A percentile compares a stretch with the other conserved stretches of the same genome.
Evolutionary conservation across 768 basidiomycete genomes (phyloP).

Genomic region (Xerocomellus dryophilus): DNA sequence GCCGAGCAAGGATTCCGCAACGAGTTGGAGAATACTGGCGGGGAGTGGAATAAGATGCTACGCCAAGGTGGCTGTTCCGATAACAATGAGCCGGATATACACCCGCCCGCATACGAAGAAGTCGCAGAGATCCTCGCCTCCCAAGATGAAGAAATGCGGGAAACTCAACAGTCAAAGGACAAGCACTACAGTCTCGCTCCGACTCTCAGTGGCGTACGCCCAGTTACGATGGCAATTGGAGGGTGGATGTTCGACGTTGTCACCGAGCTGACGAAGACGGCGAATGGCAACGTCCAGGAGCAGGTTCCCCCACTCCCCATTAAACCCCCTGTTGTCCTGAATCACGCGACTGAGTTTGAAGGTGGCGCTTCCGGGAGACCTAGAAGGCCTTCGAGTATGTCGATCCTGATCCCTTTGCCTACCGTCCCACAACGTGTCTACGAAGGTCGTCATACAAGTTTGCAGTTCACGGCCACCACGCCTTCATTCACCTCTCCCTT

Average conservation of each 20-base stretch:
- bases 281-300: background rate
- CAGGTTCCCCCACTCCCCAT: conserved; percentile 21
- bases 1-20: conserved; percentile 84
- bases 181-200: conserved; percentile 45
- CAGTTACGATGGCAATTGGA: conserved; percentile 51
- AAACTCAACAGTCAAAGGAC: conserved; percentile 24
- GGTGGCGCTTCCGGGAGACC: conserved; percentile 20
- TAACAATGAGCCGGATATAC: conserved; percentile 34
- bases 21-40: conserved; percentile 64
- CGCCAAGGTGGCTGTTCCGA: conserved; percentile 55
- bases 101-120: conserved; percentile 34
- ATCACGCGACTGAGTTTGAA: conserved; percentile 20
- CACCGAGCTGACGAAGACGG: conserved; percentile 52
- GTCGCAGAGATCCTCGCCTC: conserved; percentile 49
- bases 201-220: conserved; percentile 40
- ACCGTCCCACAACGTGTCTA: conserved; percentile 30
- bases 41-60: conserved; percentile 75
- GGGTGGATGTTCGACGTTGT: conserved; percentile 86
- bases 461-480: conserved; percentile 65
- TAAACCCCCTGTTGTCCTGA: conserved; percentile 17
- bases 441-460: conserved; percentile 39
- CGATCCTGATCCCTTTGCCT: conserved; percentile 37
- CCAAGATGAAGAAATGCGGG: conserved; percentile 38
- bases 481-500: conserved; percentile 37
- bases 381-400: conserved; percentile 32